Evolutionary conservation across 1,139 yeast species (phyloP).

Genomic region (Geotrichum candidum): DNA sequence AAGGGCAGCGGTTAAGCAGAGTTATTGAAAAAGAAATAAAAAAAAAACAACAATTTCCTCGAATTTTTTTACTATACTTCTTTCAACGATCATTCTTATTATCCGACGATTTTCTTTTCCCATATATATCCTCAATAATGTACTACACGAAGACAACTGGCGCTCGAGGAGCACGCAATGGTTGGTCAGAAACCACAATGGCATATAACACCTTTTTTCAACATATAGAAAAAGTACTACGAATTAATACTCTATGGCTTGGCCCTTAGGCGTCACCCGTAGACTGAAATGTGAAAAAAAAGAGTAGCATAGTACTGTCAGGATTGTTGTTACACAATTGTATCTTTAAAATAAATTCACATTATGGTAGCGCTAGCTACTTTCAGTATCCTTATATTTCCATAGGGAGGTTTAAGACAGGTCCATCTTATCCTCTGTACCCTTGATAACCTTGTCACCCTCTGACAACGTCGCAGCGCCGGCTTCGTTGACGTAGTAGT

Average conservation of each 20-base stretch:
- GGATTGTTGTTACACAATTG: not conserved
- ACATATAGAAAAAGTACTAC: not conserved
- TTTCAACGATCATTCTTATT: not conserved
- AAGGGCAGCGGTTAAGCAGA: conserved; percentile 18
- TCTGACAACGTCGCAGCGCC: conserved; percentile 24
- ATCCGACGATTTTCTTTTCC: not conserved
- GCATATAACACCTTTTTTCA: not conserved
- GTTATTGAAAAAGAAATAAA: not conserved
- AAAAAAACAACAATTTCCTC: not conserved
- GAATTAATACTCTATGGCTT: not conserved
- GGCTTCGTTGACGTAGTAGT: conserved; percentile 25
- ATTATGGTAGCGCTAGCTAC: not conserved
- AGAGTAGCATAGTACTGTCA: not conserved
- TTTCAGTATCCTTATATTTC: not conserved
- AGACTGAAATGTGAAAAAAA: not conserved
- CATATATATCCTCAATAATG: not conserved
- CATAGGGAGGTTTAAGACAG: conserved; percentile 2
- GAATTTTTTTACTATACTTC: not conserved
- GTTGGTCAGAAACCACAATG: not conserved
- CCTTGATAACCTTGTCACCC: conserved; percentile 17
- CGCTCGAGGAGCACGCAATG: not conserved
- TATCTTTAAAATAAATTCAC: not conserved
- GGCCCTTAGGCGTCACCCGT: not conserved
- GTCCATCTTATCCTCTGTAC: conserved; percentile 9
- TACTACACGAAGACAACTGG: not conserved